These are phyloP conservation scores for Dictyostelium firmibasis DNA, from an alignment of 78 protist species.

Conservation along the genomic window DNA sequence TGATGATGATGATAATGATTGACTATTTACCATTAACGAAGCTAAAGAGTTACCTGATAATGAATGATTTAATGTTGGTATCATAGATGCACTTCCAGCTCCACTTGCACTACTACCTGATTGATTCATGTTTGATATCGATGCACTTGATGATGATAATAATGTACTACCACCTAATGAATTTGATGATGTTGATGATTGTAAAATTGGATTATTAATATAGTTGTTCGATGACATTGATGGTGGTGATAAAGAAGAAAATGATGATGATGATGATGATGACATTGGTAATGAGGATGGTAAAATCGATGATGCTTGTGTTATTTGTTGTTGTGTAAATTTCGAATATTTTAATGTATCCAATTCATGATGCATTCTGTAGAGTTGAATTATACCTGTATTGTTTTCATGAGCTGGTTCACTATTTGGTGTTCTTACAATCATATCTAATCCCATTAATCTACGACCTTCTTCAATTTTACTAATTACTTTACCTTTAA, in stretches of 20 bases:
- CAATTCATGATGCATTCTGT: slow-evolving; percentile 69
- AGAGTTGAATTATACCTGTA: slow-evolving; percentile 69
- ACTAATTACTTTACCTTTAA: slow-evolving; percentile 60
- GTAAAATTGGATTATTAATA: neutral
- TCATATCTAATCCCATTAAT: slow-evolving; percentile 71
- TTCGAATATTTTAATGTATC: slow-evolving; percentile 39
- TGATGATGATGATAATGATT: neutral
- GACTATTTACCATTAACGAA: neutral
- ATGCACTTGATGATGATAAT: neutral
- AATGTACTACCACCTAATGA: neutral
- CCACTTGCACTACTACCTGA: neutral
- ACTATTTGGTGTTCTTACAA: slow-evolving; percentile 66
- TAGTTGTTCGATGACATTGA: neutral
- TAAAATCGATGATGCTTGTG: neutral
- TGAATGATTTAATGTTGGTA: neutral
- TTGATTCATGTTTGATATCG: neutral
- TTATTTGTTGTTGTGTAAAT: neutral
- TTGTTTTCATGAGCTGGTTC: slow-evolving; percentile 73
- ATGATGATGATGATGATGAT: neutral
- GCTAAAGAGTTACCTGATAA: neutral
- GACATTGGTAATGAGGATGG: neutral
- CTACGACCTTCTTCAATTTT: slow-evolving; percentile 74
- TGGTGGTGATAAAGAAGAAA: neutral
- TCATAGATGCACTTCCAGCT: neutral
- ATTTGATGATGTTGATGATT: neutral